Conservation (phyloP, 2,329 filamentous ascomycete species). For the Diaporthe sp. region DNA sequence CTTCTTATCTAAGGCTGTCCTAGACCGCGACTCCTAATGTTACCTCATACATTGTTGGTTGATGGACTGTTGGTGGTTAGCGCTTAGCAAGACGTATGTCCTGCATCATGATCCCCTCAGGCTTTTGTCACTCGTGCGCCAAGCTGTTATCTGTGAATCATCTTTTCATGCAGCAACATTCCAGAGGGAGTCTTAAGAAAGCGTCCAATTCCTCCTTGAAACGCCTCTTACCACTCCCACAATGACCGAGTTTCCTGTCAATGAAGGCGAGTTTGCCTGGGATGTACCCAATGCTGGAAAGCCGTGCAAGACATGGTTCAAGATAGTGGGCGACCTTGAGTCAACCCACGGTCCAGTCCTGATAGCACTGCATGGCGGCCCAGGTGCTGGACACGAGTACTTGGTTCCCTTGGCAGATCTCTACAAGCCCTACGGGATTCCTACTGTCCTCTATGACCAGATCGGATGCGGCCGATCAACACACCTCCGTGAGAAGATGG, state of each 20-base stretch:
- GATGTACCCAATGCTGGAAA: constrained; percentile 37
- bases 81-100: too few species aligned
- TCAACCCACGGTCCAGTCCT: constrained; percentile 22
- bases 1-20: too few species aligned
- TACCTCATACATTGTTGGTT: too few species aligned
- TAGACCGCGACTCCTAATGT: too few species aligned
- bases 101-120: too few species aligned
- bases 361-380: constrained; percentile 53
- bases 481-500: constrained; percentile 55
- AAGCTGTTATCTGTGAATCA: neutral
- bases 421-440: constrained; percentile 41
- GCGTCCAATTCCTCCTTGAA: neutral
- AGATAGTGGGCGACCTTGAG: constrained; percentile 21
- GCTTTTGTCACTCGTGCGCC: too few species aligned
- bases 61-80: too few species aligned
- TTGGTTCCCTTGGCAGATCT: constrained; percentile 42
- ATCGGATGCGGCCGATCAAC: constrained; percentile 63
- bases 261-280: constrained; percentile 34
- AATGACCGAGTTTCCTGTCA: constrained; percentile 9
- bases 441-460: constrained; percentile 66
- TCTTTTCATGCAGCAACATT: neutral
- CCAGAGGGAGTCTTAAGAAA: neutral
- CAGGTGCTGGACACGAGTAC: constrained; percentile 60
- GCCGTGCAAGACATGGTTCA: constrained; percentile 33
- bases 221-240: neutral